Conservation (phyloP, 495 filamentous ascomycete genomes). For the Elasticomyces elasticus region DNA sequence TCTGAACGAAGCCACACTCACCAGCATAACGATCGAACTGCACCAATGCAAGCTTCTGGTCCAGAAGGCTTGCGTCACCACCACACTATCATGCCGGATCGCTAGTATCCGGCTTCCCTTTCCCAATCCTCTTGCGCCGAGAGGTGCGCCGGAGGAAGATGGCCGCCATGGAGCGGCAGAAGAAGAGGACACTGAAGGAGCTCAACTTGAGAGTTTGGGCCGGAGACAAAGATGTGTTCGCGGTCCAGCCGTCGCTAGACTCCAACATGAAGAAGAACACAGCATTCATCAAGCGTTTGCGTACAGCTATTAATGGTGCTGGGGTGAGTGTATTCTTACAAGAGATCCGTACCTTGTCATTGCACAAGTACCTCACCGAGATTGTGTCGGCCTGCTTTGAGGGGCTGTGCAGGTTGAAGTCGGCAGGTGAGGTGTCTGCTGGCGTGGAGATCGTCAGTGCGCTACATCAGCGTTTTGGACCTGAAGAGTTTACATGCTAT, state of each 20-base stretch:
- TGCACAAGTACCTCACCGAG: constrained; percentile 96
- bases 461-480: constrained; percentile 90
- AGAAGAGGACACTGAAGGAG: constrained; percentile 86
- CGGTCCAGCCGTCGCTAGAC: constrained; percentile 71
- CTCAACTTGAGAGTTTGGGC: constrained; percentile 81
- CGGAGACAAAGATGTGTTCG: constrained; percentile 74
- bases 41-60: constrained; percentile 24
- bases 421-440: constrained; percentile 77
- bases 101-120: constrained; percentile 6
- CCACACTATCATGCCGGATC: constrained; percentile 17
- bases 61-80: constrained; percentile 17
- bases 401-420: constrained; percentile 84
- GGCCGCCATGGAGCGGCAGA: constrained; percentile 64
- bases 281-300: constrained; percentile 92
- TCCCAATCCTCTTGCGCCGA: constrained; percentile 11
- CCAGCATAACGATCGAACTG: constrained; percentile 1
- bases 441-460: constrained; percentile 89
- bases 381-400: constrained; percentile 98
- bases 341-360: constrained; percentile 82
- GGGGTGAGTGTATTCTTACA: constrained; percentile 74
- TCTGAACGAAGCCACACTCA: too few species aligned
- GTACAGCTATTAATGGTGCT: constrained; percentile 73
- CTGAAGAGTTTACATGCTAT: constrained; percentile 79
- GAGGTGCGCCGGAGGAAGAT: constrained; percentile 4
- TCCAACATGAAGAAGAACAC: constrained; percentile 98